A percentile compares a stretch with the other conserved stretches of the same genome.
phyloP scores from a whole-genome alignment of 768 basidiomycete species.

The Mrakia gelida region DNA sequence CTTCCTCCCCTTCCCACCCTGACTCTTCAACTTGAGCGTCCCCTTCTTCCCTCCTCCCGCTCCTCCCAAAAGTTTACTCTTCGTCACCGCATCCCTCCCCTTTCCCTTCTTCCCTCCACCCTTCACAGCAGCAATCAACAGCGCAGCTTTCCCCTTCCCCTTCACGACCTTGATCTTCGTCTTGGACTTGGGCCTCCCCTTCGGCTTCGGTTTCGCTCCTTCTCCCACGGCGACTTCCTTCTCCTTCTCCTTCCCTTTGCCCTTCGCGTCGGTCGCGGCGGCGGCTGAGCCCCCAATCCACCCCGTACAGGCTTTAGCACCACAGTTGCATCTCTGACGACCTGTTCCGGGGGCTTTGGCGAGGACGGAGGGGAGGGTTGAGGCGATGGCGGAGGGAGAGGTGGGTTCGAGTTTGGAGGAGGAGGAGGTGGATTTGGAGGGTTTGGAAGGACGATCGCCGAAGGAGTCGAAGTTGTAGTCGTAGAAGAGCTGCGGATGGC shows the following conservation, averaged over 20 bases:
- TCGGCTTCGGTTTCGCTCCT: no score
- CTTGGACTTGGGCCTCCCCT: background rate
- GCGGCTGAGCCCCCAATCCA: constrained; percentile 23
- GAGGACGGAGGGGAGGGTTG: constrained; percentile 22
- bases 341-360: constrained; percentile 31
- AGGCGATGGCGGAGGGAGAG: background rate
- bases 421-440: constrained; percentile 1
- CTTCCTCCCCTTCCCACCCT: background rate
- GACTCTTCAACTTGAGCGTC: background rate
- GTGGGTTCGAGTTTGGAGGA: background rate
- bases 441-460: constrained; percentile 12
- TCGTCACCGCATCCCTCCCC: background rate
- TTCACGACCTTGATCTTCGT: background rate
- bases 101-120: background rate
- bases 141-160: background rate
- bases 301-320: constrained; percentile 34
- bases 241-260: no score
- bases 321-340: constrained; percentile 44
- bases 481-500: constrained; percentile 42
- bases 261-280: no score
- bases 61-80: background rate
- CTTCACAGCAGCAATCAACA: background rate
- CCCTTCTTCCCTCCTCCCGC: background rate
- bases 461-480: constrained; percentile 42
- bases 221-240: no score